phyloP scores from a whole-genome alignment of 1,284 basidiomycete species.

The Exobasidium rhododendri region DNA sequence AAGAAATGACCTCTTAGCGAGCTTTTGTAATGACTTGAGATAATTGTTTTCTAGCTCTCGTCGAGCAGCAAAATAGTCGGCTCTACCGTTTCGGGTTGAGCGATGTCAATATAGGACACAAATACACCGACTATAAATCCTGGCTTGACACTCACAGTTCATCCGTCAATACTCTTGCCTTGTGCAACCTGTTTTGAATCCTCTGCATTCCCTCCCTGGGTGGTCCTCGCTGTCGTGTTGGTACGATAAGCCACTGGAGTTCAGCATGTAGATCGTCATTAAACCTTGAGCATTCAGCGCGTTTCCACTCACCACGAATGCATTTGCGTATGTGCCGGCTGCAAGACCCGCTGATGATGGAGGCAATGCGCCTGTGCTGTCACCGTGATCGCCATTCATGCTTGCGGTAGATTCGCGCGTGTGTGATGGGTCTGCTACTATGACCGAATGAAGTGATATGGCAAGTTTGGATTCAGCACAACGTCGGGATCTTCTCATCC shows the following conservation, averaged over 20 bases:
- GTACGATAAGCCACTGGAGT: neutral
- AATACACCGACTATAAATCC: neutral
- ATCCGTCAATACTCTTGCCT: conserved; percentile 46
- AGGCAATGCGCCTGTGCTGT: too few relatives aligned
- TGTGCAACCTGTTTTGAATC: conserved; percentile 34
- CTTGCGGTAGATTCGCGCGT: too few relatives aligned
- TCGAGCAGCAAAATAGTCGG: conserved; percentile 59
- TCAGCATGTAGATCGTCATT: too few relatives aligned
- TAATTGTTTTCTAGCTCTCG: conserved; percentile 58
- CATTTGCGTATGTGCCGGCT: conserved; percentile 33
- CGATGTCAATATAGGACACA: neutral
- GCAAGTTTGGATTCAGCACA: too few relatives aligned
- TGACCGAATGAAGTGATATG: too few relatives aligned
- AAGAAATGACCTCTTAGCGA: conserved; percentile 55
- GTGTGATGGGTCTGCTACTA: too few relatives aligned
- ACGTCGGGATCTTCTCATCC: too few relatives aligned
- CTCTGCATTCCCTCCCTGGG: conserved; percentile 16
- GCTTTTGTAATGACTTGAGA: conserved; percentile 58
- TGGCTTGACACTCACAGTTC: conserved; percentile 33
- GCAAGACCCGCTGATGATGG: conserved; percentile 11
- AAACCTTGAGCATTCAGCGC: too few relatives aligned
- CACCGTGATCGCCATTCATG: neutral
- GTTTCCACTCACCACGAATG: conserved; percentile 27
- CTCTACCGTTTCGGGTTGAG: conserved; percentile 55
- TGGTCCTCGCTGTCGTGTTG: conserved; percentile 3